Evolutionary conservation across 306 rosid species (phyloP), one percentile per base, ranked within the genome.

Genomic region (Vigna nakashimae): DNA sequence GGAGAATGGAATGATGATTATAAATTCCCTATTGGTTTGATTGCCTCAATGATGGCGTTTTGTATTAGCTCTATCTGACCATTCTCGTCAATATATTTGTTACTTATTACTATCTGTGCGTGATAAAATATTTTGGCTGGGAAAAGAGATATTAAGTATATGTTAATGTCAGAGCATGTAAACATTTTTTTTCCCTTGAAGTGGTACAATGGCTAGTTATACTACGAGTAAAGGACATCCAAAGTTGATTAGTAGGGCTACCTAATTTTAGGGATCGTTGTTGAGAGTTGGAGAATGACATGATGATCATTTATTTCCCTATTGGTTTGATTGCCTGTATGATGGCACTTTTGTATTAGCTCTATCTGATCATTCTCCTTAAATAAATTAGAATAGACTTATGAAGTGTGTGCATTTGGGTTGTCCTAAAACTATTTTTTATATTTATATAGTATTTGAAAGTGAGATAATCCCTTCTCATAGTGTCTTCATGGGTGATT

Each of bases 31-130:
- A 79, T 82, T 85, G 84, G 86, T 82, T 82, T 85, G 84, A 85
- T 63, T 30, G 82, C 79, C 84, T 3, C 50, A 28, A 82, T 85
- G 88, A 82, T 85, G 88, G 84, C 84, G 20, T 3, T 14, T 65
- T 82, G 80, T 80, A 74, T 85, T 85, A 85, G 88, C 88, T 85
- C 86, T 79, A 82, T 70, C 86, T 79, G 84, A 85, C 65, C 73
- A 65, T 82, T 82, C 86, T 78, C 74, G 69, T 43, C 38, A 7
- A 6, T 6, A 14, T 30, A 5, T 28, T 59, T 59, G 10, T 6
- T 14, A 28, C 15, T 14, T 60, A 3, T 24, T 0, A 43, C 15
- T 60, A 2, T 17, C 2, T 14, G 7, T 13, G 42, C 1, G 5
- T 4, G 4, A 26, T 28, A 1, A 59, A 28, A 28, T 12, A 1